These are phyloP conservation scores for Salpingoeca rosetta DNA, from an alignment of 78 protist species.

Conservation along the genomic window DNA sequence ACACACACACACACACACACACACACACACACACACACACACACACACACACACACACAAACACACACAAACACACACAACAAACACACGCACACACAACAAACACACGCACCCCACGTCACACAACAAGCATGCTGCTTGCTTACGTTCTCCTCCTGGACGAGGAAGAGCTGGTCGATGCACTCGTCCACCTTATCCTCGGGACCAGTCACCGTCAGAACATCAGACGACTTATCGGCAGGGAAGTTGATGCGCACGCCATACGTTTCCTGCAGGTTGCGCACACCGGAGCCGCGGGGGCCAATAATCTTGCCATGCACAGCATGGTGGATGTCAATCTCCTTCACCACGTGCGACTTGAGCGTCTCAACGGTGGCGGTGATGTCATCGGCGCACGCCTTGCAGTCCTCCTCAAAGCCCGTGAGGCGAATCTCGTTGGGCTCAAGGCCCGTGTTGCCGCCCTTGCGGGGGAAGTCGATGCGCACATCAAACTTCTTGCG, in stretches of 20 bases:
- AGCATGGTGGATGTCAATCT: not conserved
- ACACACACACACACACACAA: not conserved
- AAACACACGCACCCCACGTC: not conserved
- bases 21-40: not conserved
- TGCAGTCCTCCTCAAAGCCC: not conserved
- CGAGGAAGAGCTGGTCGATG: not conserved
- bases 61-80: not conserved
- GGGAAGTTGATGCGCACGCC: not conserved
- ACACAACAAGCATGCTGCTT: too few species aligned
- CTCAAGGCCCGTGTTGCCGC: too few species aligned
- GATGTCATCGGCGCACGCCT: not conserved
- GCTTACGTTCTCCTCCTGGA: not conserved
- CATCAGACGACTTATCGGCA: not conserved
- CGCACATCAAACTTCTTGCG: not conserved
- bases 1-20: not conserved
- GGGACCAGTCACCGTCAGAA: not conserved
- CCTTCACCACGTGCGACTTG: not conserved
- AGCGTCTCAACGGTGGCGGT: not conserved
- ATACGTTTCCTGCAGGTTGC: not conserved
- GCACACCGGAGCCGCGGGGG: not conserved
- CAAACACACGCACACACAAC: not conserved
- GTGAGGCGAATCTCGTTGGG: not conserved
- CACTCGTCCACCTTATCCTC: not conserved
- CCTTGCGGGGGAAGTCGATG: conserved; percentile 7
- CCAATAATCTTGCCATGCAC: not conserved